These are phyloP conservation scores for Paramyrothecium sp. DNA, from an alignment of 2,329 filamentous ascomycete genomes.

Conservation along the genomic window DNA sequence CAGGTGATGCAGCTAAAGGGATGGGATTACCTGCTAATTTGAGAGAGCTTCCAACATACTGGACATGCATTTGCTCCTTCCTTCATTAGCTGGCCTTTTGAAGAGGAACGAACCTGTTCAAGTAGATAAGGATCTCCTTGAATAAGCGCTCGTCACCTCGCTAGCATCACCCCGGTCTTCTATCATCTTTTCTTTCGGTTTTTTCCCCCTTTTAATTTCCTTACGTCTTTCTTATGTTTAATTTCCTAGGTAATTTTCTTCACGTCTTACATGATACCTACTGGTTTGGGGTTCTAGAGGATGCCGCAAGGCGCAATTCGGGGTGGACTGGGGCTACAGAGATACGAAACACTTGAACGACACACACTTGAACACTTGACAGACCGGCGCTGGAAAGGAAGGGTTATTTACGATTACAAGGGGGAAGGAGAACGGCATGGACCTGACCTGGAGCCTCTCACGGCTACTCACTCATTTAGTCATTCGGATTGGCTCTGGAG, in stretches of 20 bases:
- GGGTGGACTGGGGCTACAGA: conserved; percentile 17
- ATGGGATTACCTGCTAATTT: conserved; percentile 93
- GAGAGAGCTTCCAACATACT: conserved; percentile 19
- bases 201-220: conserved; percentile 19
- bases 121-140: conserved; percentile 11
- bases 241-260: conserved; percentile 19
- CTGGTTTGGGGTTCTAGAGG: conserved; percentile 34
- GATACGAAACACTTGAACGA: conserved; percentile 27
- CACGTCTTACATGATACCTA: conserved; percentile 28
- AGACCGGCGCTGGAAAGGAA: conserved; percentile 2
- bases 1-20: conserved; percentile 88
- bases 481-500: neutral
- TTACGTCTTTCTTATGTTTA: conserved; percentile 20
- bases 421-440: neutral
- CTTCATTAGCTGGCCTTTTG: conserved; percentile 36
- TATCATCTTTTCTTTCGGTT: conserved; percentile 19
- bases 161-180: conserved; percentile 11
- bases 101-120: conserved; percentile 21
- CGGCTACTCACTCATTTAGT: neutral
- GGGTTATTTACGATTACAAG: neutral
- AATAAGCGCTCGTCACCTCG: conserved; percentile 4
- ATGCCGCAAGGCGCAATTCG: conserved; percentile 37
- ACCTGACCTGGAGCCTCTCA: neutral
- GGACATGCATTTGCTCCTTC: conserved; percentile 11
- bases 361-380: conserved; percentile 22